These are phyloP conservation scores for Venturia nashicola DNA, from an alignment of 2,329 filamentous ascomycete species.

Conservation along the genomic window DNA sequence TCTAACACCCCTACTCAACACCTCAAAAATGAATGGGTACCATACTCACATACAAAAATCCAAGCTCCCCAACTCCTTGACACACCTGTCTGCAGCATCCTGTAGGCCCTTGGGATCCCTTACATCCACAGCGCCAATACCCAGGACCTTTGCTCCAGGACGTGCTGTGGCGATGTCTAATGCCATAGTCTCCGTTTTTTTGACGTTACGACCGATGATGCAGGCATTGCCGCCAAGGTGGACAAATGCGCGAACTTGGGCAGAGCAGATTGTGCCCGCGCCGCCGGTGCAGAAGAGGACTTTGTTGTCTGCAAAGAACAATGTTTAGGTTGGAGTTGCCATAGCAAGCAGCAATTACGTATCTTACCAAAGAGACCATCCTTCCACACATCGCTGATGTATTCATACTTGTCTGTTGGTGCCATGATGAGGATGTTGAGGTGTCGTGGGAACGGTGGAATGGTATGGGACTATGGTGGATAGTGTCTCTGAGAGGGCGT, in stretches of 20 bases:
- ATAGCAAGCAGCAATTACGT: constrained; percentile 16
- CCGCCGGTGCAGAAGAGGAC: constrained; percentile 94
- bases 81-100: constrained; percentile 66
- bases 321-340: not conserved
- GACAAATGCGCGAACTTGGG: constrained; percentile 83
- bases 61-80: constrained; percentile 70
- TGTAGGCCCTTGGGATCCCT: constrained; percentile 53
- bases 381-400: constrained; percentile 72
- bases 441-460: too few species aligned
- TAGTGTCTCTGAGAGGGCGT: not conserved
- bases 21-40: not conserved
- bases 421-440: not conserved
- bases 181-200: constrained; percentile 75
- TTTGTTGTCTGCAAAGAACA: constrained; percentile 52
- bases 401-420: constrained; percentile 32
- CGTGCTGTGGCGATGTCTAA: constrained; percentile 71
- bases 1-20: too few species aligned
- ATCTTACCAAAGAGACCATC: constrained; percentile 87
- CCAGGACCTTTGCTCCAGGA: constrained; percentile 70
- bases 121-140: constrained; percentile 65
- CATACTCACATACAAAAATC: constrained; percentile 78
- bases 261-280: constrained; percentile 85
- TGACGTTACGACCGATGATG: constrained; percentile 79
- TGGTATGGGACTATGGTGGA: too few species aligned
- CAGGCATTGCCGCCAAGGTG: constrained; percentile 85